phyloP scores from a whole-genome alignment of 2,329 filamentous ascomycete species.

The Penicillium olsonii region DNA sequence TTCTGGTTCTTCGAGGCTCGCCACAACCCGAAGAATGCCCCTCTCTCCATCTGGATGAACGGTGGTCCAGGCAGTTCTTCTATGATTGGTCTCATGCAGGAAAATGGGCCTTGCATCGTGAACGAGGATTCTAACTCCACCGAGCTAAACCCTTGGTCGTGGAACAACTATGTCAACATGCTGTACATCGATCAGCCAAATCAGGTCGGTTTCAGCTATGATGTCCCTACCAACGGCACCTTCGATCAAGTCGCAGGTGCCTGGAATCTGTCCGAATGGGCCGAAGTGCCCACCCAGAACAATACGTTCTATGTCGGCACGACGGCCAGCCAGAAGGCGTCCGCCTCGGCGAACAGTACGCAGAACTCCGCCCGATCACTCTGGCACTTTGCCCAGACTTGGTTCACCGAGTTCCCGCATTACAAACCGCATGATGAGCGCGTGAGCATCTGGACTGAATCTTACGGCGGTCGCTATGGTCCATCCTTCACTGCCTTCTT shows the following conservation, averaged over 20 bases:
- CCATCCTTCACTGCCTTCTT: slow-evolving; percentile 44
- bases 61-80: slow-evolving; percentile 62
- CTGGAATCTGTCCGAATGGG: slow-evolving; percentile 30
- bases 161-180: slow-evolving; percentile 66
- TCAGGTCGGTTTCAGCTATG: slow-evolving; percentile 61
- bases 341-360: slow-evolving; percentile 52
- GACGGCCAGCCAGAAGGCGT: slow-evolving; percentile 48
- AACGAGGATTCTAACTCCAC: slow-evolving; percentile 55
- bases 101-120: slow-evolving; percentile 56
- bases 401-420: slow-evolving; percentile 63
- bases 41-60: slow-evolving; percentile 63
- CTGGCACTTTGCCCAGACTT: slow-evolving; percentile 63
- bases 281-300: slow-evolving; percentile 48
- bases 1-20: slow-evolving; percentile 67
- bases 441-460: slow-evolving; percentile 49
- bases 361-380: slow-evolving; percentile 56
- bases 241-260: slow-evolving; percentile 29
- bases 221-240: slow-evolving; percentile 44
- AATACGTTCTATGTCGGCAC: slow-evolving; percentile 56
- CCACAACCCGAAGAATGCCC: slow-evolving; percentile 54
- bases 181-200: slow-evolving; percentile 70
- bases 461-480: slow-evolving; percentile 49
- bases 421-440: slow-evolving; percentile 61
- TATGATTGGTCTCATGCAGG: slow-evolving; percentile 58
- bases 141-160: slow-evolving; percentile 60